Evolutionary conservation across 345 rosid species (phyloP).

Genomic region (Bruguiera gymnorhiza): DNA sequence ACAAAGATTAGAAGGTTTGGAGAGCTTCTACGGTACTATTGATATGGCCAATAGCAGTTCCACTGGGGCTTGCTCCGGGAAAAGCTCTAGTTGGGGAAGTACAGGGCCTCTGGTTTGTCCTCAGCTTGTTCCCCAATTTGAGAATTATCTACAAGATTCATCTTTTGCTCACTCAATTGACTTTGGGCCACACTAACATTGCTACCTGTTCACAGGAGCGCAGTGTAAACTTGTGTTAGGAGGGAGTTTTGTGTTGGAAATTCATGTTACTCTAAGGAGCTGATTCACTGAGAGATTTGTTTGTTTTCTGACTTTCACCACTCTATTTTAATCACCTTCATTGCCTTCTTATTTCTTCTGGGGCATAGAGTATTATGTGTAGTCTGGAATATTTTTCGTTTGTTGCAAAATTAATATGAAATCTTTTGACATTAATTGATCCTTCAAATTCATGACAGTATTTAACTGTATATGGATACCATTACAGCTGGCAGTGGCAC

Average conservation of each 20-base stretch:
- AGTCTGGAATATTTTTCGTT: no score
- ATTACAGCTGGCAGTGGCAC: neutral
- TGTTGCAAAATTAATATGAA: no score
- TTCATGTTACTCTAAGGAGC: constrained; percentile 5
- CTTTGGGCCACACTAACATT: constrained; percentile 37
- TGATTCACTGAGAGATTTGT: constrained; percentile 11
- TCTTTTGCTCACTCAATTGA: constrained; percentile 37
- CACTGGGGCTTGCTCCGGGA: constrained; percentile 44
- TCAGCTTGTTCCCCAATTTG: constrained; percentile 26
- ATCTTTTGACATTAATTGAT: neutral
- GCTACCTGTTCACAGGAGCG: constrained; percentile 8
- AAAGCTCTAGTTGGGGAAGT: constrained; percentile 59
- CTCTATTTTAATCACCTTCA: neutral
- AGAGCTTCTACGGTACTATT: constrained; percentile 30
- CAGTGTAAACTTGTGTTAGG: constrained; percentile 27
- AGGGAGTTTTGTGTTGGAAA: constrained; percentile 16
- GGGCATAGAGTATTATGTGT: no score
- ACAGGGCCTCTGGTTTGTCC: constrained; percentile 45
- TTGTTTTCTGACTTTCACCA: constrained; percentile 12
- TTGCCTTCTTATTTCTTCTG: neutral
- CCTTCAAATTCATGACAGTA: neutral
- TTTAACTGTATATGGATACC: neutral
- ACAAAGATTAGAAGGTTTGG: constrained; percentile 17
- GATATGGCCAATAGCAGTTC: constrained; percentile 30
- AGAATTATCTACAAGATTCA: constrained; percentile 27